Conservation (phyloP, 345 rosid genomes). For the Firmiana major region DNA sequence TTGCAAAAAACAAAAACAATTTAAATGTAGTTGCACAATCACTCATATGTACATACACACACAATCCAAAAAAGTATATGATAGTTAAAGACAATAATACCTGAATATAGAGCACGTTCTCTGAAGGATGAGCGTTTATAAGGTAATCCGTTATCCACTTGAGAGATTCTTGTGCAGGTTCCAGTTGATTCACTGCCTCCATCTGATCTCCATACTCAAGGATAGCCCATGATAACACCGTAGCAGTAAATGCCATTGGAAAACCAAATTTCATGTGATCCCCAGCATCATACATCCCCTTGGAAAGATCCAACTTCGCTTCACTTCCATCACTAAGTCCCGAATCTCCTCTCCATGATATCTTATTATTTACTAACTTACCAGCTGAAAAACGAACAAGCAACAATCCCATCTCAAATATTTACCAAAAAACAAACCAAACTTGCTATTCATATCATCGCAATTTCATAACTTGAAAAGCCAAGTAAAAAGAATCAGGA, state of each 20-base stretch:
- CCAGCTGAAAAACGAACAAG: constrained; percentile 58
- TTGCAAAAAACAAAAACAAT: not conserved
- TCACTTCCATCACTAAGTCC: constrained; percentile 72
- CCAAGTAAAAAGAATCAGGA: not conserved
- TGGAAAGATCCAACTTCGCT: constrained; percentile 58
- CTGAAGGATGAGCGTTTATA: constrained; percentile 68
- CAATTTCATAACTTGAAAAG: not conserved
- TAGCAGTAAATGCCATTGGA: constrained; percentile 93
- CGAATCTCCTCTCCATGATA: constrained; percentile 94
- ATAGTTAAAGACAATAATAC: constrained; percentile 28
- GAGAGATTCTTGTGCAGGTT: constrained; percentile 66
- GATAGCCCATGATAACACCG: constrained; percentile 85
- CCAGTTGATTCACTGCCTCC: constrained; percentile 58
- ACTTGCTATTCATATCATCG: not conserved
- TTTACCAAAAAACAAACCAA: not conserved
- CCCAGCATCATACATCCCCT: constrained; percentile 96
- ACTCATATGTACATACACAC: not conserved
- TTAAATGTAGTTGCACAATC: not conserved
- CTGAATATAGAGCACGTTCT: constrained; percentile 78
- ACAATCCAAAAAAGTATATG: not conserved
- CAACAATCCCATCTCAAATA: not conserved
- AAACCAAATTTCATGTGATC: constrained; percentile 93
- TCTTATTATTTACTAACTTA: constrained; percentile 50
- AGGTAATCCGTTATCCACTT: constrained; percentile 90
- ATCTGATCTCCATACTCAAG: constrained; percentile 97